phyloP scores from a whole-genome alignment of 2,329 filamentous ascomycete genomes.

The Arthrocladium fulminans region DNA sequence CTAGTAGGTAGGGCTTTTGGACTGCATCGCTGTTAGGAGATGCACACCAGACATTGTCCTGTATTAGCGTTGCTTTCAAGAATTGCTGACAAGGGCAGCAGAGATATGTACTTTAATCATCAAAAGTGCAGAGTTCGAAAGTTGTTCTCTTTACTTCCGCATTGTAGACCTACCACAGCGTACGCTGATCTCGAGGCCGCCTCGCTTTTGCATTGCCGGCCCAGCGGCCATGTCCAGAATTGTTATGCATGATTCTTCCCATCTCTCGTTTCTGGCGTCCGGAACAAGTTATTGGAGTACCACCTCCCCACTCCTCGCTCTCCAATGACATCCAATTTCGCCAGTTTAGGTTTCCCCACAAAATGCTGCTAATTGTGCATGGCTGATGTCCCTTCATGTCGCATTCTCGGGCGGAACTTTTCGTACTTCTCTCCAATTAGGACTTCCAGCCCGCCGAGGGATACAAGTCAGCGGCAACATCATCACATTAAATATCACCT shows the following conservation, averaged over 20 bases:
- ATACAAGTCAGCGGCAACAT: not conserved
- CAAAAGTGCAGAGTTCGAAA: not conserved
- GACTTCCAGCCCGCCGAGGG: not conserved
- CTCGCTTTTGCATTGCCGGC: no score
- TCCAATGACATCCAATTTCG: not conserved
- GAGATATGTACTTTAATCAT: not conserved
- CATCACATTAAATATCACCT: not conserved
- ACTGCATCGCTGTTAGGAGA: not conserved
- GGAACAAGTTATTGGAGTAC: no score
- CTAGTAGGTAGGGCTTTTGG: not conserved
- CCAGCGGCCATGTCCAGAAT: no score
- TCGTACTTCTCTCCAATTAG: conserved; percentile 7
- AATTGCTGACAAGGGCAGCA: not conserved
- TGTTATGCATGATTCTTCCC: not conserved
- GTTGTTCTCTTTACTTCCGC: not conserved
- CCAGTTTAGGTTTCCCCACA: not conserved
- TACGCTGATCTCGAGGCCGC: no score
- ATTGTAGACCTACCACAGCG: no score
- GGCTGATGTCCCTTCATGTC: not conserved
- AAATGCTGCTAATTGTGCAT: not conserved
- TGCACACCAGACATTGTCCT: not conserved
- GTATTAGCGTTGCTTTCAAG: not conserved
- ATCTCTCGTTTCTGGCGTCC: not conserved
- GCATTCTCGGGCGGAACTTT: not conserved
- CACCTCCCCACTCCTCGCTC: not conserved